phyloP scores from a whole-genome alignment of 2,329 filamentous ascomycete genomes.

The Atkinsonella hypoxylon region DNA sequence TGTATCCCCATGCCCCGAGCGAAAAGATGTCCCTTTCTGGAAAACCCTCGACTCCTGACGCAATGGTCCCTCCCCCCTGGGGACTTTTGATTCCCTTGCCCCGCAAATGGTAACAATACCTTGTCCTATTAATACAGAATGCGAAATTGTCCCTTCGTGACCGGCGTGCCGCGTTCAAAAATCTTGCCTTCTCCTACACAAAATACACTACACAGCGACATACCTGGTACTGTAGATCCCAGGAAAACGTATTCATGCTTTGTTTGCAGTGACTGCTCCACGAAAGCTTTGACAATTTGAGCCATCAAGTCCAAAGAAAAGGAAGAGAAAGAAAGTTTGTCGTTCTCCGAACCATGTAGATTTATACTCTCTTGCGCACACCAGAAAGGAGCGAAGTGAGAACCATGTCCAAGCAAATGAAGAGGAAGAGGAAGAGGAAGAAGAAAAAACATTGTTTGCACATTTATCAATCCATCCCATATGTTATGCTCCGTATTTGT shows the following conservation, averaged over 20 bases:
- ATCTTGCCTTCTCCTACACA: background rate
- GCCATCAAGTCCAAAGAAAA: background rate
- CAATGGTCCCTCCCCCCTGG: background rate
- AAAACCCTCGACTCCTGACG: background rate
- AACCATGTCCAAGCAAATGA: too few relatives aligned
- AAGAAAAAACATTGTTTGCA: background rate
- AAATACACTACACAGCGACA: background rate
- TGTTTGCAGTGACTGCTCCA: conserved; percentile 4
- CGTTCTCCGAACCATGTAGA: background rate
- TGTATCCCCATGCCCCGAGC: too few relatives aligned
- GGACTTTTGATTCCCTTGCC: too few relatives aligned
- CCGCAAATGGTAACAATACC: too few relatives aligned
- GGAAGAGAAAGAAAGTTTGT: background rate
- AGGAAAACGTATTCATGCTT: background rate
- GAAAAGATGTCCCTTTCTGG: too few relatives aligned
- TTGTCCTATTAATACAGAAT: background rate
- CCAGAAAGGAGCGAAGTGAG: too few relatives aligned
- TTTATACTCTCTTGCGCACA: background rate
- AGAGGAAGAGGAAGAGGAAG: background rate
- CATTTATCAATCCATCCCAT: background rate
- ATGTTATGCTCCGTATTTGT: background rate
- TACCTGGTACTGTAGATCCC: conserved; percentile 8
- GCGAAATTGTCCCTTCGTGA: background rate
- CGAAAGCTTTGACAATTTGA: background rate
- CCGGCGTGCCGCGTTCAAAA: background rate